Percentiles rank a stretch among this genome's conserved stretches.
These are phyloP conservation scores for Penicillium tannophilum DNA, from an alignment of 495 filamentous ascomycete genomes.

Conservation along the genomic window DNA sequence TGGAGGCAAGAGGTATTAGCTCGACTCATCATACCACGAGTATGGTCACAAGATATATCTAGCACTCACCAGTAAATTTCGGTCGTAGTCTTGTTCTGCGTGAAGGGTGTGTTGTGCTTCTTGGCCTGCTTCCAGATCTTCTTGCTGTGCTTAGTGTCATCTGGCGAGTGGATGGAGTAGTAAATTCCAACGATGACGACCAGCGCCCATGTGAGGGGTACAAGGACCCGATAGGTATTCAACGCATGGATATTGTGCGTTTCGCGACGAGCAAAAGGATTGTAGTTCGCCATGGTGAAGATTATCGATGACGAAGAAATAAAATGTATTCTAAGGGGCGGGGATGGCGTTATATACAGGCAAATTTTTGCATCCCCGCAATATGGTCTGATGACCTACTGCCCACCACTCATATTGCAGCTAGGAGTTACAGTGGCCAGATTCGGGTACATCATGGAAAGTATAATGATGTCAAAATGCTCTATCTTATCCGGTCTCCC, in stretches of 20 bases:
- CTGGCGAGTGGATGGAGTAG: slow-evolving; percentile 64
- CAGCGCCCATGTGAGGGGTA: slow-evolving; percentile 70
- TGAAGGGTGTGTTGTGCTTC: slow-evolving; percentile 69
- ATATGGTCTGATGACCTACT: slow-evolving; percentile 1
- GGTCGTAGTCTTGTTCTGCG: slow-evolving; percentile 68
- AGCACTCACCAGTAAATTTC: slow-evolving; percentile 71
- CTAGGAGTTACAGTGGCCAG: slow-evolving; percentile 2
- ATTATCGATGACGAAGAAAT: neutral
- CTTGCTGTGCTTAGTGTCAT: slow-evolving; percentile 57
- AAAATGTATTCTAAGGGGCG: neutral
- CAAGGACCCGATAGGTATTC: slow-evolving; percentile 65
- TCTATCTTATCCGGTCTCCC: neutral
- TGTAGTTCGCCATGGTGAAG: slow-evolving; percentile 46
- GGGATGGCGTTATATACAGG: slow-evolving; percentile 13
- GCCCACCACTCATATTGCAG: neutral
- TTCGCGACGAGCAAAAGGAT: slow-evolving; percentile 69
- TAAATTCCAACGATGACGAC: slow-evolving; percentile 67
- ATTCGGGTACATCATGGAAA: neutral
- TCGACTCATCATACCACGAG: neutral
- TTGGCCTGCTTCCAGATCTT: slow-evolving; percentile 72
- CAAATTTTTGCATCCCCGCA: slow-evolving; percentile 1
- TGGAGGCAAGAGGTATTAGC: slow-evolving; percentile 24
- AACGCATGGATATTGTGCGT: slow-evolving; percentile 54
- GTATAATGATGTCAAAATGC: slow-evolving; percentile 13
- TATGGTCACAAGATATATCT: neutral